Evolutionary conservation across 371 early-diverging fungal genomes (phyloP).

Genomic region (Mucor sp.): DNA sequence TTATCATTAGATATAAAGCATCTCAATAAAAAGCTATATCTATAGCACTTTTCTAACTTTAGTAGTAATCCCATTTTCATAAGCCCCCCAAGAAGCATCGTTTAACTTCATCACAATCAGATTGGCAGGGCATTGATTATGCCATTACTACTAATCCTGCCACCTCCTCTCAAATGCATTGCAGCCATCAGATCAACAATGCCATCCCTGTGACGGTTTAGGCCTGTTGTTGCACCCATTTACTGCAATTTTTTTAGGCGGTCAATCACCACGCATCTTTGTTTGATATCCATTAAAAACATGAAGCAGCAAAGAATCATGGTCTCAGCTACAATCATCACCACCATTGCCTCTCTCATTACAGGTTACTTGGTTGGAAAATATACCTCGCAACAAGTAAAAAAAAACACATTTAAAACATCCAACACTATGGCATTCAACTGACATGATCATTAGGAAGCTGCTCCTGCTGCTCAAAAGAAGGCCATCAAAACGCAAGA

Average conservation of each 20-base stretch:
- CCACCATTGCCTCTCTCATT: conserved; percentile 25
- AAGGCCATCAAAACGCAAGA: neutral
- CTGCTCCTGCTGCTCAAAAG: neutral
- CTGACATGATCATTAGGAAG: neutral
- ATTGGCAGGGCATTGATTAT: too few relatives aligned
- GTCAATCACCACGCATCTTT: neutral
- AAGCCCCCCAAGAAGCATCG: too few relatives aligned
- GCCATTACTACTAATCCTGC: too few relatives aligned
- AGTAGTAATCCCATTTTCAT: too few relatives aligned
- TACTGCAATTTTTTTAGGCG: neutral
- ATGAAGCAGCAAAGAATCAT: conserved; percentile 5
- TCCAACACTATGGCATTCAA: neutral
- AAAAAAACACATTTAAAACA: neutral
- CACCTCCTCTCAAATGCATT: too few relatives aligned
- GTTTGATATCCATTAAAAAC: neutral
- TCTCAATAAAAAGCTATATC: too few relatives aligned
- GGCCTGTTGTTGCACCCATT: too few relatives aligned
- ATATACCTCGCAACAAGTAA: conserved; percentile 7
- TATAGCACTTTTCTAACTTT: too few relatives aligned
- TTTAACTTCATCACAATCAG: too few relatives aligned
- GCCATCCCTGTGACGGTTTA: too few relatives aligned
- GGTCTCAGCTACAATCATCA: conserved; percentile 8
- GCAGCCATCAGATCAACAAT: too few relatives aligned
- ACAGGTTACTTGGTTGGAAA: conserved; percentile 36
- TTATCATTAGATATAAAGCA: too few relatives aligned